Percentiles rank a stretch among this genome's conserved stretches.
phyloP scores from a whole-genome alignment of 306 rosid species.

The Clitoria ternatea region DNA sequence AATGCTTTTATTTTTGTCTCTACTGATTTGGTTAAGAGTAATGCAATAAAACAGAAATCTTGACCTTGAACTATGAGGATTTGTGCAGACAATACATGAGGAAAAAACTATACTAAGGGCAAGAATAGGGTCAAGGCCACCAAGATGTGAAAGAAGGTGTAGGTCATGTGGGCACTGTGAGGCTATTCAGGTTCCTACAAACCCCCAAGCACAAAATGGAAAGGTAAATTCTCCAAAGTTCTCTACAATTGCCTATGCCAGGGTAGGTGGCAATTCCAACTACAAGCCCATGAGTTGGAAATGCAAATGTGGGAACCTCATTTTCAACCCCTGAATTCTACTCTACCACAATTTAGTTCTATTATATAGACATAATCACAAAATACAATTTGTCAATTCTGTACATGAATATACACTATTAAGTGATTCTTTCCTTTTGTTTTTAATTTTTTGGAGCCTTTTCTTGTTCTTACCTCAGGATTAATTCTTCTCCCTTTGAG shows the following conservation, averaged over 20 bases:
- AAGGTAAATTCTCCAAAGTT: conserved; percentile 35
- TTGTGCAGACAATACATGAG: conserved; percentile 42
- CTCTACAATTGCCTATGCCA: conserved; percentile 44
- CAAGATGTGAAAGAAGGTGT: conserved; percentile 82
- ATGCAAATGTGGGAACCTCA: conserved; percentile 82
- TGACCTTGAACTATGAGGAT: neutral
- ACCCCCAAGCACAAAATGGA: conserved; percentile 45
- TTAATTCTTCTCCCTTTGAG: neutral
- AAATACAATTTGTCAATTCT: conserved; percentile 25
- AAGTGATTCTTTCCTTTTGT: neutral
- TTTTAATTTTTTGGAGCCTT: neutral
- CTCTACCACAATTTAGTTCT: neutral
- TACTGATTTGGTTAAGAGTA: neutral
- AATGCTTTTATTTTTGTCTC: neutral
- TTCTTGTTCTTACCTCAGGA: neutral
- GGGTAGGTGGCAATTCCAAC: conserved; percentile 57
- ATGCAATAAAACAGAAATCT: neutral
- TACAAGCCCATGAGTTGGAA: conserved; percentile 98
- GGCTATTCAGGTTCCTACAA: conserved; percentile 51
- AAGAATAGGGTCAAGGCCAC: conserved; percentile 81
- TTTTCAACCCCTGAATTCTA: conserved; percentile 67
- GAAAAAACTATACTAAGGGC: conserved; percentile 47
- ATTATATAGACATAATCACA: conserved; percentile 9
- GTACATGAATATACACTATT: conserved; percentile 30
- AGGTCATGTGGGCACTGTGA: conserved; percentile 67